Base-by-base conservation (phyloP, 2,329 filamentous ascomycete species). In the Verticillium tricorpus region DNA sequence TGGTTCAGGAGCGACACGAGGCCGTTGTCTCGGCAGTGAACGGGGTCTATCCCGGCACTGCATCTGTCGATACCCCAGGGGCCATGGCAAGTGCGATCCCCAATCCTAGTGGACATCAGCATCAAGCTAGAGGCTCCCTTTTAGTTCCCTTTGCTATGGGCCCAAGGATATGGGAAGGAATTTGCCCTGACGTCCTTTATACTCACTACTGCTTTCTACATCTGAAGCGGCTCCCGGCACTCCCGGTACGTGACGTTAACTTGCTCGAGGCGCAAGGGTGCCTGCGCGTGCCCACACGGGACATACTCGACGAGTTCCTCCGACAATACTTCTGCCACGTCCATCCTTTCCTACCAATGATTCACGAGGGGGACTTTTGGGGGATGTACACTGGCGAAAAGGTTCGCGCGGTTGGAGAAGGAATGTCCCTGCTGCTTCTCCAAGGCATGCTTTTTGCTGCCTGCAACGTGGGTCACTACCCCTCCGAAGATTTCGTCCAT, bases 291-390 rank as follows among this genome's bases (percentile, higher is more conserved):
- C 80, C 80, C 0, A 76, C 73, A 0, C 71, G 73, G 19, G 62
- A 70, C 1, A 70, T 79, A 1, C 69, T 82, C 0, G 77, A 82
- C 59, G 78, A 81, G 59, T 82, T 84, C 61, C 72, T 83, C 3
- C 74, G 78, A 65, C 76, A 80, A 57, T 81, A 80, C 64, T 81
- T 80, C 61, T 68, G 79, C 15, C 77, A 80, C 60, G 76, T 80
- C n/a, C 79, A 81, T 60, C 77, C 78, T 1, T 65, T 79, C 32
- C 68, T 80, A 35, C 78, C 78, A 0, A 68, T 81, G 25, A 64
- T 80, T 31, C 74, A 80, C 58, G 77, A 84, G 66, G 78, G 77
- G 0, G 74, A 80, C 50, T 65, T 66, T 15, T 83, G 80, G 80
- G 76, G 80, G 60, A 69, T 78, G 58, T 79, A 78, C 62, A 70